Conservation (phyloP, 495 filamentous ascomycete species). For the Penicillium taxi region DNA sequence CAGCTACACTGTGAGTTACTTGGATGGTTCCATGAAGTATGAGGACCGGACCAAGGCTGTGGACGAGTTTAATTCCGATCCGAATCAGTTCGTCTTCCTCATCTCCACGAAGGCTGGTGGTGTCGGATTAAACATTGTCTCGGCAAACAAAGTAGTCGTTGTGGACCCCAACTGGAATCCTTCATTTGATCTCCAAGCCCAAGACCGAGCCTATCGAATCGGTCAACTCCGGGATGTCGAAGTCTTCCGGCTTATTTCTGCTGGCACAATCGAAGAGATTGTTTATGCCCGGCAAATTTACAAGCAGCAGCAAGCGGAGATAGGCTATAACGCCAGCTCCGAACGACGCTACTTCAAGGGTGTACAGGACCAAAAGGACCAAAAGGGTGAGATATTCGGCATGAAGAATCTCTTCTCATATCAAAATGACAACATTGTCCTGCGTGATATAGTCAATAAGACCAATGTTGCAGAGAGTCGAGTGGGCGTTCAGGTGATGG, state of each 20-base stretch:
- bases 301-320: conserved; percentile 98
- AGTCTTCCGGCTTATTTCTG: conserved; percentile 88
- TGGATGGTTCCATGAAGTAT: conserved; percentile 83
- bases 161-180: conserved; percentile 99
- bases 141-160: conserved; percentile 96
- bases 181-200: conserved; percentile 85
- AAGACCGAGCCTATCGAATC: conserved; percentile 94
- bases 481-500: conserved; percentile 72
- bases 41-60: conserved; percentile 72
- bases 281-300: conserved; percentile 97
- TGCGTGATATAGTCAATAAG: conserved; percentile 92
- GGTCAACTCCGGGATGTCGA: conserved; percentile 91
- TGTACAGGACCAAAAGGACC: conserved; percentile 70
- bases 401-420: conserved; percentile 81
- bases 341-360: conserved; percentile 95
- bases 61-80: conserved; percentile 87
- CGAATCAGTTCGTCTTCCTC: conserved; percentile 85
- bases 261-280: conserved; percentile 94
- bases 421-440: conserved; percentile 66
- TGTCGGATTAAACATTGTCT: conserved; percentile 88
- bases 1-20: conserved; percentile 83
- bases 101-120: conserved; percentile 93
- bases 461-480: conserved; percentile 93
- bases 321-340: conserved; percentile 85
- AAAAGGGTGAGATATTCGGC: conserved; percentile 93